Base-by-base conservation (phyloP, 2,329 filamentous ascomycete genomes). In the Apiospora pterosperma region DNA sequence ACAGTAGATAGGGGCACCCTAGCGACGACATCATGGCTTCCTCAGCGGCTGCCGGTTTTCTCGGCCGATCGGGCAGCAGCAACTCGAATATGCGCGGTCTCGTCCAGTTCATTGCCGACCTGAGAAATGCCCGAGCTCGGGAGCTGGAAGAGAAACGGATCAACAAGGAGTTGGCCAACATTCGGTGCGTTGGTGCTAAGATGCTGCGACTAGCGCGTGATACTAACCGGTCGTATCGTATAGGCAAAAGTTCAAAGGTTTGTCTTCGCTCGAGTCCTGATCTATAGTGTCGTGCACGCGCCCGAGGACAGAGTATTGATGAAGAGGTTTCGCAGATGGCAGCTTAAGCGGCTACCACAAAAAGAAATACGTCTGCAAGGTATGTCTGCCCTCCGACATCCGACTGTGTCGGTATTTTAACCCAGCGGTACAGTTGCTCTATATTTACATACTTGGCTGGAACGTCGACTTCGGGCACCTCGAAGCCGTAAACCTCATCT, bases 331-430 rank as follows among this genome's bases (percentile, higher is more conserved):
- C 59, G 42, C 59, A 89, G 92, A 96, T 77, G 94, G 93, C 69
- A 96, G 86, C 75, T 83, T 99, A 65, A 97, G 91, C 76, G 96
- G 96, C 70, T 99, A 99, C 76, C 93, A 97, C 84, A 97, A 96
- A 85, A 99, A 99, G 87, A 99, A 99, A 91, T 99, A 99, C 77
- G 96, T 99, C 70, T 99, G 96, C 92, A 99, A 99, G 84, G 86
- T 88, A 80, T 63, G 31, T 61, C 61, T 65, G 63, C 36, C 25
- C 63, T 44, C 44, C 25, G 60, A 61, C 64, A 48, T 59, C 21
- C 61, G 62, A 61, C 63, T 66, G 64, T 63, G 59, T 23, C 64
- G 28, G 39, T 62, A 34, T 55, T 67, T 72, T 76, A 69, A 77
- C 64, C 36, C 36, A 34, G 10, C n/a, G n/a, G 42, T 16, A 62